A percentile compares a stretch with the other conserved stretches of the same genome.
Evolutionary conservation across 2,329 filamentous ascomycete species (phyloP).

Genomic region (Talaromyces sp.): DNA sequence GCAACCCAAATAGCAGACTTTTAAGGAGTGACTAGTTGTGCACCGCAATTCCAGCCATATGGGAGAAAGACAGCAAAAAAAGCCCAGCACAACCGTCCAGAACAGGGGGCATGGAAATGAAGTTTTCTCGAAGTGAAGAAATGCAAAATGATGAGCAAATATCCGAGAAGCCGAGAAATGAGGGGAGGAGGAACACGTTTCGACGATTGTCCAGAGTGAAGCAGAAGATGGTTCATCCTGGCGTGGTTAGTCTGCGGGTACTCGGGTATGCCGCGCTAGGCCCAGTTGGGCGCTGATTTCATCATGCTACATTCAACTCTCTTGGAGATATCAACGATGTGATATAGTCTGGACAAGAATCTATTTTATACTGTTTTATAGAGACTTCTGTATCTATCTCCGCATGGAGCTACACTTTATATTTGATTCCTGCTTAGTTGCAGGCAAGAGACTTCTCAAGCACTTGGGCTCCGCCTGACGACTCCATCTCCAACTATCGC

Average conservation of each 20-base stretch:
- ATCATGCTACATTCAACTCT: neutral
- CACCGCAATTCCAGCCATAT: constrained; percentile 2
- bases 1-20: constrained; percentile 22
- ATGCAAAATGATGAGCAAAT: constrained; percentile 1
- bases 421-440: neutral
- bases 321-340: neutral
- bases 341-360: too few species aligned
- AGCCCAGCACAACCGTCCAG: neutral
- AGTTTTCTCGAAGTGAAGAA: neutral
- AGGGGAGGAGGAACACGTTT: constrained; percentile 14
- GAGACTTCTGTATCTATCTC: neutral
- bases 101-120: constrained; percentile 2
- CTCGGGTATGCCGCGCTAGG: constrained; percentile 20
- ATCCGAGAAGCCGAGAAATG: constrained; percentile 1
- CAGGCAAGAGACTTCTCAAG: neutral
- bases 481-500: neutral
- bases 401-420: neutral
- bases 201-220: constrained; percentile 14
- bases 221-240: constrained; percentile 14
- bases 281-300: constrained; percentile 13
- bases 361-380: neutral
- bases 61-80: constrained; percentile 1
- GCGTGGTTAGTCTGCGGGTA: constrained; percentile 6
- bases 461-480: neutral
- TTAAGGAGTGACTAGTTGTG: constrained; percentile 20